These are phyloP conservation scores for Hibiscus tridactylites DNA, from an alignment of 345 rosid species.

Conservation along the genomic window DNA sequence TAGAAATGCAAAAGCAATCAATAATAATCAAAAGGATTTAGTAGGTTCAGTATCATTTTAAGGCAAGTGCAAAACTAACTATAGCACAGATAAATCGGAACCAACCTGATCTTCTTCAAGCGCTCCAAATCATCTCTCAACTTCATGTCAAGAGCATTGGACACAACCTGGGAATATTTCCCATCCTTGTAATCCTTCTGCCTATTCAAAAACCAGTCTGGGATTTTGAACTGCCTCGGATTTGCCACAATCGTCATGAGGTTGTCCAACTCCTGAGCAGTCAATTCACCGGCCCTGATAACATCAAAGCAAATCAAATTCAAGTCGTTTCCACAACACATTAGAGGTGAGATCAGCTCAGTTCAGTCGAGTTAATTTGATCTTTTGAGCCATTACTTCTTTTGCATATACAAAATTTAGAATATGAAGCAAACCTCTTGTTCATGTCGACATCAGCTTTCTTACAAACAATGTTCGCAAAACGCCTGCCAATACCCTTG, in stretches of 20 bases:
- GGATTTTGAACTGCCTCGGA: conserved; percentile 77
- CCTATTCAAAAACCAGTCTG: conserved; percentile 55
- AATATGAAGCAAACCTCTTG: conserved; percentile 42
- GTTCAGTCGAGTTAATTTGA: too few relatives aligned
- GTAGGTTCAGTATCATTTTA: not conserved
- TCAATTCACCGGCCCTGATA: conserved; percentile 63
- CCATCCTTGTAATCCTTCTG: not conserved
- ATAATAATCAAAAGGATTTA: not conserved
- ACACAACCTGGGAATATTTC: not conserved
- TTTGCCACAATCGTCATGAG: conserved; percentile 69
- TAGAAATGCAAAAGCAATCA: not conserved
- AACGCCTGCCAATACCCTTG: not conserved
- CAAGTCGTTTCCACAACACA: not conserved
- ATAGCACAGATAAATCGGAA: not conserved
- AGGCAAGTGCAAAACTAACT: not conserved
- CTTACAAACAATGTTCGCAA: not conserved
- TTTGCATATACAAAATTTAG: too few relatives aligned
- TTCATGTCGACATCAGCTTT: conserved; percentile 48
- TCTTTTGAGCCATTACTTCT: too few relatives aligned
- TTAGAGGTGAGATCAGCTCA: too few relatives aligned
- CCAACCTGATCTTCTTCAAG: conserved; percentile 78
- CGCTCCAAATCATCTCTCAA: conserved; percentile 90
- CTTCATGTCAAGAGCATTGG: conserved; percentile 33
- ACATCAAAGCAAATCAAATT: not conserved
- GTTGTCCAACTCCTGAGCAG: conserved; percentile 68